A percentile compares a stretch with the other conserved stretches of the same genome.
phyloP scores from a whole-genome alignment of 441 rosid genomes.

The Gossypium davidsonii region DNA sequence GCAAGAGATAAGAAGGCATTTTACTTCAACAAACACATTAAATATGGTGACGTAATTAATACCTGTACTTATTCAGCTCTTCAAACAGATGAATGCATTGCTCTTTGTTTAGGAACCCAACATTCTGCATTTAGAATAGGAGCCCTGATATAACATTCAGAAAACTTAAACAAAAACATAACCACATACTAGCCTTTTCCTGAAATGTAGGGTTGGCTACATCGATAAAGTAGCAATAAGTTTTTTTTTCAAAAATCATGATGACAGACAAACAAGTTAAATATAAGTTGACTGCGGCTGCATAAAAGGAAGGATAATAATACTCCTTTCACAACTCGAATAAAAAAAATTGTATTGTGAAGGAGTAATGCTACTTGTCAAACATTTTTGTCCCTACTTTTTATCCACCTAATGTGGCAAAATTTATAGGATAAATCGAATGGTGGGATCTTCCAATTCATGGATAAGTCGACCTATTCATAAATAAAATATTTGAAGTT shows the following conservation, averaged over 20 bases:
- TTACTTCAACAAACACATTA: constrained; percentile 5
- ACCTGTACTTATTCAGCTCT: constrained; percentile 86
- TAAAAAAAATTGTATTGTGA: not conserved
- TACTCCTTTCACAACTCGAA: not conserved
- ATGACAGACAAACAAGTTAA: not conserved
- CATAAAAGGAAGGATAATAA: not conserved
- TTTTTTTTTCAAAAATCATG: not conserved
- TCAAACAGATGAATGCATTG: constrained; percentile 77
- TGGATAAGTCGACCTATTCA: not conserved
- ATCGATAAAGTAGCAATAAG: not conserved
- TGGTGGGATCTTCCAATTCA: not conserved
- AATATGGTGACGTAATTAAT: constrained; percentile 12
- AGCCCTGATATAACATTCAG: constrained; percentile 12
- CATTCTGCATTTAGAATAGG: constrained; percentile 39
- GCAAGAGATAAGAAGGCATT: not conserved
- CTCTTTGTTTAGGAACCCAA: constrained; percentile 54
- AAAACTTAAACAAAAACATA: not conserved
- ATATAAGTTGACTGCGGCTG: not conserved
- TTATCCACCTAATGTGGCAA: not conserved
- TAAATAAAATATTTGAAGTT: constrained; percentile 1
- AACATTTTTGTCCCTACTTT: not conserved
- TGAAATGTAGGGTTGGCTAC: constrained; percentile 1
- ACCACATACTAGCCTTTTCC: not conserved
- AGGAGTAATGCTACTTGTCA: not conserved
- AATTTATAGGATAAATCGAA: not conserved